These are phyloP conservation scores for Solanum virginianum DNA, from an alignment of 257 asterid genomes.

Conservation along the genomic window DNA sequence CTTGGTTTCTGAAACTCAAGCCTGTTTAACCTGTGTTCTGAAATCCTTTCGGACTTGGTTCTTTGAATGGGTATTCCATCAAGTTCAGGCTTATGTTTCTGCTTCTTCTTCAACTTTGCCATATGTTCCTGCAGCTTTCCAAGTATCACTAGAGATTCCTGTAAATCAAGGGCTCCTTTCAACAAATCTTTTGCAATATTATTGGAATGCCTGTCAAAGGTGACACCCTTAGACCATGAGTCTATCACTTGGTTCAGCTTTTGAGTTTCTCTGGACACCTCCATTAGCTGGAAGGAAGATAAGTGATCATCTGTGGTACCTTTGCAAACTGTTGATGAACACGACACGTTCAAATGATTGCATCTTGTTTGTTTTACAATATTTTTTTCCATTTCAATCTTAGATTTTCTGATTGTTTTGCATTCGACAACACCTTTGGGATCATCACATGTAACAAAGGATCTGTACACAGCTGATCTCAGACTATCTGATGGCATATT, in stretches of 20 bases:
- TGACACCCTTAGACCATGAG: conserved; percentile 24
- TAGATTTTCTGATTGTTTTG: conserved; percentile 38
- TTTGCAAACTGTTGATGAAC: conserved; percentile 2
- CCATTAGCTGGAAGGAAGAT: conserved; percentile 43
- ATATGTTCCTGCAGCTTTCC: conserved; percentile 41
- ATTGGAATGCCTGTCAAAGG: conserved; percentile 22
- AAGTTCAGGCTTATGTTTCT: conserved; percentile 13
- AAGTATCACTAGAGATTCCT: conserved; percentile 50
- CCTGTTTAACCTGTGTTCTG: conserved; percentile 2
- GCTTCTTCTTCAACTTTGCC: conserved; percentile 29
- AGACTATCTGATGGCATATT: conserved; percentile 58
- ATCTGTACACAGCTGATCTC: conserved; percentile 55
- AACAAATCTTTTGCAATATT: conserved; percentile 43
- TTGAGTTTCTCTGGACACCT: conserved; percentile 50
- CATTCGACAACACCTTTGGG: conserved; percentile 61
- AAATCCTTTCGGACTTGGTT: conserved; percentile 21
- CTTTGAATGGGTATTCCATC: conserved; percentile 9
- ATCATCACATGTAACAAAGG: conserved; percentile 64
- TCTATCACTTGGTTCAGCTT: conserved; percentile 32
- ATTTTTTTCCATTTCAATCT: conserved; percentile 6
- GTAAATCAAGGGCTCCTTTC: conserved; percentile 58
- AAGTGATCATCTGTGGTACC: conserved; percentile 15
- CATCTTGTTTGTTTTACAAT: background rate
- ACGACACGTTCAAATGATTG: background rate
- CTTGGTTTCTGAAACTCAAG: conserved; percentile 28